phyloP scores from a whole-genome alignment of 2,329 filamentous ascomycete species.

The Cordyceps cateniannulata region DNA sequence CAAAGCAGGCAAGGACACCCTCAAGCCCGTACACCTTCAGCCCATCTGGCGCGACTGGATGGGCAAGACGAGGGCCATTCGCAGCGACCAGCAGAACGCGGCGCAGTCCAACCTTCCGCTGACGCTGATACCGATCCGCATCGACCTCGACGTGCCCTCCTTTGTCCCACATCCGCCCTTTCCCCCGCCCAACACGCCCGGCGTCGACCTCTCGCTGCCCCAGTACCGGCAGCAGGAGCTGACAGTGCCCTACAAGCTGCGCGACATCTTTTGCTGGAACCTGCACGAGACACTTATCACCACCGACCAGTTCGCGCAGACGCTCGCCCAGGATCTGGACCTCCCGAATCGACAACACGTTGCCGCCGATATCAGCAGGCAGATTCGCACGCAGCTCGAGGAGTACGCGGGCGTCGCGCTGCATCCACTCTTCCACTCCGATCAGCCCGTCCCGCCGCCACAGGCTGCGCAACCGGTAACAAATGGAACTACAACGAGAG shows the following conservation, averaged over 20 bases:
- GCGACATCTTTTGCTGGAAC: conserved; percentile 97
- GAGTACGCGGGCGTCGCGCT: conserved; percentile 93
- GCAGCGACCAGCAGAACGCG: conserved; percentile 53
- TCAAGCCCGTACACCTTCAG: conserved; percentile 73
- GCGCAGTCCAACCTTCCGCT: conserved; percentile 72
- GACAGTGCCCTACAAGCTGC: conserved; percentile 78
- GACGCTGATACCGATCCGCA: conserved; percentile 89
- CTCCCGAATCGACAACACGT: conserved; percentile 67
- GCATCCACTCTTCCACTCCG: conserved; percentile 80
- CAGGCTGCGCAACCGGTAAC: conserved; percentile 10
- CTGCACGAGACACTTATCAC: conserved; percentile 90
- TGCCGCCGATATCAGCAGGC: conserved; percentile 77
- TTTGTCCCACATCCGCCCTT: conserved; percentile 63
- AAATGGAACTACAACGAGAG: conserved; percentile 18
- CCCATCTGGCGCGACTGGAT: conserved; percentile 96
- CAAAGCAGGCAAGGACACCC: conserved; percentile 77
- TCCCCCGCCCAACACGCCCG: conserved; percentile 54
- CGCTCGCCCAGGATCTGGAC: conserved; percentile 86
- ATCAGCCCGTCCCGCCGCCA: conserved; percentile 19
- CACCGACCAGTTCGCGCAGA: conserved; percentile 90
- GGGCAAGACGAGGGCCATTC: conserved; percentile 57
- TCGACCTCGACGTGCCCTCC: conserved; percentile 85
- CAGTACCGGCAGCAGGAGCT: conserved; percentile 74
- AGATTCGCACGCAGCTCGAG: conserved; percentile 91
- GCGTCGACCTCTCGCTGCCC: conserved; percentile 64